Percentiles rank a stretch among this genome's conserved stretches.
These are phyloP conservation scores for Leccinum longicurvipes DNA, from an alignment of 768 basidiomycete species.

Conservation along the genomic window DNA sequence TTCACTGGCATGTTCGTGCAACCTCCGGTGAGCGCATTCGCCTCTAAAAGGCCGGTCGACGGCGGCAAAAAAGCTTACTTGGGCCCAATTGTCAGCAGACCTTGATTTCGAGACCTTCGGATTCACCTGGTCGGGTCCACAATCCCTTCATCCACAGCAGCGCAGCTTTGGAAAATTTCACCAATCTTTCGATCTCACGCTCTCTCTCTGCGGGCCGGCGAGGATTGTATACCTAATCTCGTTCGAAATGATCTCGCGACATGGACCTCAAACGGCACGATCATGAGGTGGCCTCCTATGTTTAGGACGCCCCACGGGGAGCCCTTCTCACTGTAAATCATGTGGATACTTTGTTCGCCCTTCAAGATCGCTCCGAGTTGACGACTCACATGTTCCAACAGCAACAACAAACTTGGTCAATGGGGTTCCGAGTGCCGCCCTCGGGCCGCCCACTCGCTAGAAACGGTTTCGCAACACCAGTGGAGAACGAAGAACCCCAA, in stretches of 20 bases:
- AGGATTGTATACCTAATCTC: background rate
- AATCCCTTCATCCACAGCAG: background rate
- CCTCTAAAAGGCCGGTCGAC: background rate
- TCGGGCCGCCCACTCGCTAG: background rate
- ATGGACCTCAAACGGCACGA: too few relatives aligned
- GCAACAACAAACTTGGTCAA: background rate
- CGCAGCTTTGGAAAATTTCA: background rate
- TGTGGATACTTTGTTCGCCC: constrained; percentile 1
- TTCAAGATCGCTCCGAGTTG: background rate
- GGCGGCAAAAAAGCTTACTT: background rate
- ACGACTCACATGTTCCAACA: constrained; percentile 2
- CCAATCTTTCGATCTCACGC: background rate
- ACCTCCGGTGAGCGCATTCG: background rate
- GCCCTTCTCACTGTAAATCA: constrained; percentile 1
- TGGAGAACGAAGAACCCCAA: background rate
- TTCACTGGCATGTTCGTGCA: too few relatives aligned
- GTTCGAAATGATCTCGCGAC: background rate
- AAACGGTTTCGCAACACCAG: background rate
- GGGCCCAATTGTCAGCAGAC: background rate
- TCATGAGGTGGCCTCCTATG: background rate
- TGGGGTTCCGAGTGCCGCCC: background rate
- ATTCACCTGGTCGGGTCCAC: background rate
- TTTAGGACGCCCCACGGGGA: constrained; percentile 4
- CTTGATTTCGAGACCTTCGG: background rate
- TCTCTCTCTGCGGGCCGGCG: background rate